A percentile compares a stretch with the other conserved stretches of the same genome.
phyloP scores from a whole-genome alignment of 176 grass and related monocot genomes.

The Typha latifolia region DNA sequence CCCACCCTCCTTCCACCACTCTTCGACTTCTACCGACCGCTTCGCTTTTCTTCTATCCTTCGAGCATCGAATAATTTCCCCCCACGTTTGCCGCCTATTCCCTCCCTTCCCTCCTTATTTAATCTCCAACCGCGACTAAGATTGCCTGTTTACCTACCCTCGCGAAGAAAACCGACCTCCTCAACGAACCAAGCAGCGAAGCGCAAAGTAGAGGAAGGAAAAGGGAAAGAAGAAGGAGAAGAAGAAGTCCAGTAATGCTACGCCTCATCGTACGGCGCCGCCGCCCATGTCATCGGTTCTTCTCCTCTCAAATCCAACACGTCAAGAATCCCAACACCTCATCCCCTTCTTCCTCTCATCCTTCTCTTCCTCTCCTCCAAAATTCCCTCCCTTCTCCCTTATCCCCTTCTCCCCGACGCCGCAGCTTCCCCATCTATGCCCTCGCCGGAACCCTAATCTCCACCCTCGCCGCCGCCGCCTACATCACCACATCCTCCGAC shows the following conservation, averaged over 20 bases:
- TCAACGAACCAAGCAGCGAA: background rate
- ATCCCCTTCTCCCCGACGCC: background rate
- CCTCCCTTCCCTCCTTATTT: background rate
- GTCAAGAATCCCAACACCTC: background rate
- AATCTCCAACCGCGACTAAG: background rate
- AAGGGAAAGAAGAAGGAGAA: background rate
- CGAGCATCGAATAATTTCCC: too few relatives aligned
- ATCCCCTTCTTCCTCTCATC: background rate
- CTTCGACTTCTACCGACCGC: too few relatives aligned
- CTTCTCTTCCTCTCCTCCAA: conserved; percentile 7
- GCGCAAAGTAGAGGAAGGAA: background rate
- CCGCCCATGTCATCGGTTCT: background rate
- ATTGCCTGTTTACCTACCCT: background rate
- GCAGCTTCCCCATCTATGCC: conserved; percentile 1
- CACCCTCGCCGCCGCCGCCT: conserved; percentile 18
- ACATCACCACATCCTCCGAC: conserved; percentile 10
- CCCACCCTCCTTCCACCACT: too few relatives aligned
- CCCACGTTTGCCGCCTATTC: background rate
- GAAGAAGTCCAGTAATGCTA: conserved; percentile 19
- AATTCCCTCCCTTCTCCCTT: conserved; percentile 5
- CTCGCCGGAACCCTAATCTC: conserved; percentile 28
- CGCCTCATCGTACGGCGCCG: conserved; percentile 19
- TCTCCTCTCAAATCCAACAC: conserved; percentile 15
- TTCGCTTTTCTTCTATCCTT: too few relatives aligned
- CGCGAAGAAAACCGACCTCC: too few relatives aligned